A percentile compares a stretch with the other conserved stretches of the same genome.
Conservation (phyloP, 2,329 filamentous ascomycete species). For the Beauveria australis region DNA sequence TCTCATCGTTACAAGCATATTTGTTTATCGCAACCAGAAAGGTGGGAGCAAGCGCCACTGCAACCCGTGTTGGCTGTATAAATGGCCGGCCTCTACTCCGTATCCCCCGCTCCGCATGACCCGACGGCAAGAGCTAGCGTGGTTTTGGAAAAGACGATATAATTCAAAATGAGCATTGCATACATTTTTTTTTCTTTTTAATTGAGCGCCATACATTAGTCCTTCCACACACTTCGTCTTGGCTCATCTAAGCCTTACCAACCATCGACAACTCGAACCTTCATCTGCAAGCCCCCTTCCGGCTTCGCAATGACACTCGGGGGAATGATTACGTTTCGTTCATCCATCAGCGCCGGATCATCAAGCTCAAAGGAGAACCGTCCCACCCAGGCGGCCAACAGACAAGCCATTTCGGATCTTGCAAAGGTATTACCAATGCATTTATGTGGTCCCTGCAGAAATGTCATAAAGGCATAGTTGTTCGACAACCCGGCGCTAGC, state of each 20-base stretch:
- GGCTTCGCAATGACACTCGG: conserved; percentile 1
- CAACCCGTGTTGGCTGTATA: too few species aligned
- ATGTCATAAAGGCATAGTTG: conserved; percentile 74
- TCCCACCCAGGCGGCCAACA: conserved; percentile 70
- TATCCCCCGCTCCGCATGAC: too few species aligned
- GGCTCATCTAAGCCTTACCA: not conserved
- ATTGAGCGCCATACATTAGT: too few species aligned
- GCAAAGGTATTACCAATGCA: conserved; percentile 82
- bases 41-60: too few species aligned
- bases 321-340: not conserved
- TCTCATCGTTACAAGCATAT: too few species aligned
- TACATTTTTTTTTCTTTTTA: too few species aligned
- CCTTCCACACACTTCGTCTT: too few species aligned
- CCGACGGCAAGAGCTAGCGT: too few species aligned
- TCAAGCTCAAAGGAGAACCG: conserved; percentile 57
- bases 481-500: conserved; percentile 48
- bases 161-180: too few species aligned
- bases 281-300: conserved; percentile 7
- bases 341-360: conserved; percentile 48
- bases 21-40: too few species aligned
- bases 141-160: too few species aligned
- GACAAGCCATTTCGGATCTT: conserved; percentile 73
- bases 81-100: too few species aligned
- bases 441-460: conserved; percentile 75
- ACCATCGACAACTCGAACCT: conserved; percentile 7